Evolutionary conservation across 148 eudicot species (phyloP), one percentile per base, ranked within the genome.

Genomic region (Vaccinium vitisidaea): DNA sequence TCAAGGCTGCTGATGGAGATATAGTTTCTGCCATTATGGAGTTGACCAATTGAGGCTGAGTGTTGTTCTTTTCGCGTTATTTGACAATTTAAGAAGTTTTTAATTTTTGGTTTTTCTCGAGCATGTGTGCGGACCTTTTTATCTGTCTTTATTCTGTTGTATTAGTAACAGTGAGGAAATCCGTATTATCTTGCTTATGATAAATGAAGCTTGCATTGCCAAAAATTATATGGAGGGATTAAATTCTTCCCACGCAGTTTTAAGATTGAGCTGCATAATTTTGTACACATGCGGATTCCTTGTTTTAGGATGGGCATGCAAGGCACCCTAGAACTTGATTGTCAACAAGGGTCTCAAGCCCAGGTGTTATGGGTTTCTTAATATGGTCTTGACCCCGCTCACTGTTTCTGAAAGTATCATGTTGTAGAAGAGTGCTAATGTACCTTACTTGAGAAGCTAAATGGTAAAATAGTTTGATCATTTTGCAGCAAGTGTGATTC

Each of bases 1-100:
- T 95, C 77, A 90, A 93, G 88, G 92, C 91, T 61, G 90, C 95
- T 0, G 88, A 91, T 55, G 97, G 98, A 5, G 98, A 95, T 75
- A 95, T 95, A 36, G 98, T 95, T 74, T 86, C 95, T 53, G 98
- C 98, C 82, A 95, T 95, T 30, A 95, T 95, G 98, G 98, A 95
- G 79, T 84, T 95, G 36, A 95, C 98, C 82, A 95, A 84, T 83
- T 95, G 88, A 84, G 56, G 67, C 6, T 0, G 13, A 53, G 61
- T 54, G 39, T 18, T 16, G 46, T 54, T 36, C 56, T 27, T 79
- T 79, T 53, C n/a, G 10, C 6, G 19, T 39, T 32, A 46, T 59
- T 2, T 25, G 27, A 73, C 50, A 8, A 73, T 73, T 73, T 32
- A 43, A 18, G 77, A 0, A 39, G 77, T 73, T 32, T 73, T 67